Evolutionary conservation across 208 protist species (phyloP), one percentile per base, ranked within the genome.

Genomic region (Histomonas meleagridis): DNA sequence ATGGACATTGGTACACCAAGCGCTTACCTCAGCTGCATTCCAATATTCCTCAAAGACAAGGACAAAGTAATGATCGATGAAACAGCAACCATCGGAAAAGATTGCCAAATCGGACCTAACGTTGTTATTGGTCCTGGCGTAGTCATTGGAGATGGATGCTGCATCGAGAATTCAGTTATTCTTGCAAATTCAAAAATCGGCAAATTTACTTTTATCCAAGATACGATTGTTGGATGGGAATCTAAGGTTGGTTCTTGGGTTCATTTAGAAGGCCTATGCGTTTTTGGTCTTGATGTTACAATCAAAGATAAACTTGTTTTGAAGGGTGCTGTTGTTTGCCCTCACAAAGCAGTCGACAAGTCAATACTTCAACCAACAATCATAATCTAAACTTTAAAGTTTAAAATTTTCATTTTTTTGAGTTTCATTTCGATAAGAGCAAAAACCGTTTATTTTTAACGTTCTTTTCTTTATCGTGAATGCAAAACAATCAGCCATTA

Each of bases 1-100:
- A 98, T 98, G 96, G 97, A 99, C 92, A 95, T 99, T 90, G 98
- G 97, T 76, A 96, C 98, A 94, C 97, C 97, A 5, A 94, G 95
- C 46, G 97, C 98, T 93, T 79, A 90, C 5, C 69, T 93, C 16
- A 53, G 97, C 70, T 69, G 60, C 5, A 49, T 53, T 65, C 57
- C 72, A 35, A 79, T 9, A 12, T 65, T 40, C 38, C 43, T 43
- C 9, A 40, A 28, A 55, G 35, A 49, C 26, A 26, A 2, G 10
- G 76, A 60, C 43, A 62, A 55, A 51, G 81, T 93, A 43, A 10
- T 93, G 38, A 91, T 91, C 23, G 94, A 98, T 93, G 94, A 95
- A 48, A 96, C 95, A 14, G 97, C 97, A 4, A 96, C 93, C 48
- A 97, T 99, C 91, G 97, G 96, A 62, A 92, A 94, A 2, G 96